These are phyloP conservation scores for Linaria vulgaris DNA, from an alignment of 257 asterid species.

Conservation along the genomic window DNA sequence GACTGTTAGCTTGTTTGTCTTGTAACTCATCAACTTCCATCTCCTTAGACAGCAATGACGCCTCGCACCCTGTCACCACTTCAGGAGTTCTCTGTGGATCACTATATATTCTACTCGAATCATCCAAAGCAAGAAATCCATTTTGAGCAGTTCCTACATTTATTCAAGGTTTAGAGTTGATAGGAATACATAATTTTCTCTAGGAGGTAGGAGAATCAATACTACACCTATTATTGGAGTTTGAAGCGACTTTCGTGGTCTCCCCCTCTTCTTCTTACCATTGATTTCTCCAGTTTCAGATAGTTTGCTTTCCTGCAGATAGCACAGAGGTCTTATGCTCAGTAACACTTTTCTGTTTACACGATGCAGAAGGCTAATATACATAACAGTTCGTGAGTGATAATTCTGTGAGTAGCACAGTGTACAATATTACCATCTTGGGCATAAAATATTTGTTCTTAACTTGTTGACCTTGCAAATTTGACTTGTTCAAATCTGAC, in stretches of 20 bases:
- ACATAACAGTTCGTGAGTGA: slow-evolving; percentile 13
- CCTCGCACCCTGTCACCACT: slow-evolving; percentile 28
- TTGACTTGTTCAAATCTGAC: neutral
- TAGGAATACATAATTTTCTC: neutral
- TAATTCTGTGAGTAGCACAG: slow-evolving; percentile 7
- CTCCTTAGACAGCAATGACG: slow-evolving; percentile 23
- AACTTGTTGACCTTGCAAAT: neutral
- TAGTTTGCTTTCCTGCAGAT: slow-evolving; percentile 40
- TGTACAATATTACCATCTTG: slow-evolving; percentile 6
- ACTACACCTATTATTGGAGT: slow-evolving; percentile 38
- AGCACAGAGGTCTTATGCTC: slow-evolving; percentile 13
- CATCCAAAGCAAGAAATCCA: slow-evolving; percentile 25
- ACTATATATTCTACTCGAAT: slow-evolving; percentile 31
- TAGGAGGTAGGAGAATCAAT: slow-evolving; percentile 8
- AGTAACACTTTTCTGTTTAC: slow-evolving; percentile 6
- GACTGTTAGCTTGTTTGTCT: slow-evolving; percentile 25
- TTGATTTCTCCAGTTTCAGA: slow-evolving; percentile 27
- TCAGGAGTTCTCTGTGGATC: slow-evolving; percentile 32
- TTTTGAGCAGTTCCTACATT: slow-evolving; percentile 24
- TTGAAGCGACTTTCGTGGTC: slow-evolving; percentile 41
- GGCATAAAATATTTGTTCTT: neutral
- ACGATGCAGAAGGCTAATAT: slow-evolving; percentile 8
- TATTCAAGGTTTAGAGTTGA: slow-evolving; percentile 5
- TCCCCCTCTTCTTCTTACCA: slow-evolving; percentile 49
- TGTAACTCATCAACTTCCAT: slow-evolving; percentile 17